phyloP scores from a whole-genome alignment of 2,329 filamentous ascomycete species.

The Ophiocordyceps sinensis region DNA sequence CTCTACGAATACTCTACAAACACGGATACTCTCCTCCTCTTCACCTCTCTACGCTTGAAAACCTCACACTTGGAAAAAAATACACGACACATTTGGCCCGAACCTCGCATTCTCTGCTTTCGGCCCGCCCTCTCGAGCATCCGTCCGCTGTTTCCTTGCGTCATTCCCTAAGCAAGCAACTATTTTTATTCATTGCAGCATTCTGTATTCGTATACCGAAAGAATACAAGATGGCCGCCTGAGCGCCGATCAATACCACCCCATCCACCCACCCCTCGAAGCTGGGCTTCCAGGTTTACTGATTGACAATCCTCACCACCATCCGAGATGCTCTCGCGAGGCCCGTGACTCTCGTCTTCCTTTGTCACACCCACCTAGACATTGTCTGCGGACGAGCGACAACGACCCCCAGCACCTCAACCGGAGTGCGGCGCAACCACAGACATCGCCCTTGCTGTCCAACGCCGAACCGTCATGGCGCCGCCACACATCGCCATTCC shows the following conservation, averaged over 20 bases:
- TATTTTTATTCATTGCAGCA: too few species aligned
- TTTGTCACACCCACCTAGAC: not conserved
- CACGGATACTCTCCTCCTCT: too few species aligned
- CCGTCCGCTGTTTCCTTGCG: not conserved
- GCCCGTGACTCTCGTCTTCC: not conserved
- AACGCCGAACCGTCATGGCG: conserved; percentile 26
- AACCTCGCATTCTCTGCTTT: not conserved
- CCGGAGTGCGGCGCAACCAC: not conserved
- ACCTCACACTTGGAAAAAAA: too few species aligned
- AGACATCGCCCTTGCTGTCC: not conserved
- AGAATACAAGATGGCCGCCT: too few species aligned
- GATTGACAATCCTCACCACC: not conserved
- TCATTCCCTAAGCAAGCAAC: too few species aligned
- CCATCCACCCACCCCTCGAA: not conserved
- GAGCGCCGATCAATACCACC: too few species aligned
- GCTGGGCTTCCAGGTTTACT: conserved; percentile 1
- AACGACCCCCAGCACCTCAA: not conserved
- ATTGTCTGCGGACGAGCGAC: not conserved
- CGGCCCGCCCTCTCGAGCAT: not conserved
- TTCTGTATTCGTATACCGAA: too few species aligned
- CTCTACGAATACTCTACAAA: too few species aligned
- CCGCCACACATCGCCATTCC: conserved; percentile 34
- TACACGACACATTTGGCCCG: too few species aligned
- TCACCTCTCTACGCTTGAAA: too few species aligned
- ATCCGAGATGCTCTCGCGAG: not conserved